Base-by-base conservation (phyloP, 352 stramenopile species). In the Pythium coloratum region DNA sequence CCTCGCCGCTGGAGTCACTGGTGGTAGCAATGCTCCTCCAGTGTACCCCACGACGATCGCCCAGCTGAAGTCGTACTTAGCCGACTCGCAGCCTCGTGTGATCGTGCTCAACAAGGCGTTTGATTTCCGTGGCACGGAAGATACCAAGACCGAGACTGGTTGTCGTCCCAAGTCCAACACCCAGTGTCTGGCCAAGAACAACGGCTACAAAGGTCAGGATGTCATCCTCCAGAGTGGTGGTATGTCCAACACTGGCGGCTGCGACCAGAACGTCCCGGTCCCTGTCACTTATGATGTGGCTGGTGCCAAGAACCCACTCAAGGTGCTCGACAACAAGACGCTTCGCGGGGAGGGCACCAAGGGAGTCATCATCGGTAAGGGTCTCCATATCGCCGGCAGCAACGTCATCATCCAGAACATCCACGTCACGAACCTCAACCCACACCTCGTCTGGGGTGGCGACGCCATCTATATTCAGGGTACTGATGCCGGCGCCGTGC, bases 341-440 rank as follows among this genome's bases (percentile, higher is more conserved):
- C 50, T 84, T 3, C 73, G 76, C 40, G 76, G 76, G 7, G 69
- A 78, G 26, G 74, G 72, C 14, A 71, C 24, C 12, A 69, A 56
- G 2, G 78, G 73, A 1, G 67, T 81, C 47, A 70, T 84, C 50
- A 64, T 71, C 59, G 77, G 78, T 49, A 85, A 85, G 51, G 79
- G 79, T 0, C 20, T 86, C 14, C 54, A 40, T 30, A 71, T 86
- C 59, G 24, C 14, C 3, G 77, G 76, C 30, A 51, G 59, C 60
- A 86, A 86, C 64, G 73, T 85, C 28, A 85, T 89, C 58, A 36
- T 85, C 9, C 78, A 86, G 64, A 86, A 88, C 59, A 69, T 88
- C 50, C 66, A 85, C 67, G 80, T 88, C 64, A 82, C 67, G 9
- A 63, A 88, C 46, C 55, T 88, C n/a, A 88, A 88, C 62, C 77